A percentile compares a stretch with the other conserved stretches of the same genome.
phyloP scores from a whole-genome alignment of 495 filamentous ascomycete species.

The Chlorociboria aeruginascens region DNA sequence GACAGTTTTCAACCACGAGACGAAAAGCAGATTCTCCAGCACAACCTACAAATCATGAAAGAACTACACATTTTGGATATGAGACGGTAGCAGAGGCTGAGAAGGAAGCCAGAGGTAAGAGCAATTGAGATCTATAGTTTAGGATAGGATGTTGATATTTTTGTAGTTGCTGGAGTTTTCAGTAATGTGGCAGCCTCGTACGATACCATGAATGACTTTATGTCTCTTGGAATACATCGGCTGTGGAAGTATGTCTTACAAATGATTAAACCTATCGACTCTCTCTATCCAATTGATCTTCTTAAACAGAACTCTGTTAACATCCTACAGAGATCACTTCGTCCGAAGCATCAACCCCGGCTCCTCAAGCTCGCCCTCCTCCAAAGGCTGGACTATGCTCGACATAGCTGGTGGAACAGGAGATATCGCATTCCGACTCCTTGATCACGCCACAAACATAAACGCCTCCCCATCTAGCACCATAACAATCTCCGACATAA shows the following conservation, averaged over 20 bases:
- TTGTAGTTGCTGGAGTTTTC: slow-evolving; percentile 75
- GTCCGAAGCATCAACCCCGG: slow-evolving; percentile 87
- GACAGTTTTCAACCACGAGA: slow-evolving; percentile 7
- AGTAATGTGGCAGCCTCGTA: slow-evolving; percentile 81
- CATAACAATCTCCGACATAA: slow-evolving; percentile 91
- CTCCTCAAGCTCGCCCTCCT: slow-evolving; percentile 31
- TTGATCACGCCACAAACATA: slow-evolving; percentile 75
- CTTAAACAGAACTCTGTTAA: neutral
- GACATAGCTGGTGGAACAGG: slow-evolving; percentile 96
- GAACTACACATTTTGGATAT: slow-evolving; percentile 90
- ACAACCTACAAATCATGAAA: slow-evolving; percentile 34
- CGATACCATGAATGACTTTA: slow-evolving; percentile 89
- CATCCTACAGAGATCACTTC: slow-evolving; percentile 60
- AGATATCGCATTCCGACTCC: slow-evolving; percentile 95
- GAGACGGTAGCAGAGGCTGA: slow-evolving; percentile 71
- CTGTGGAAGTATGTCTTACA: slow-evolving; percentile 63
- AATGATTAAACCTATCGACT: no score
- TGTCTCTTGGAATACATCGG: slow-evolving; percentile 94
- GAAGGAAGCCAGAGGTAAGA: slow-evolving; percentile 62
- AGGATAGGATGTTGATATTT: neutral
- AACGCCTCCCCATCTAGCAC: slow-evolving; percentile 66
- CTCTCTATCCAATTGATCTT: neutral
- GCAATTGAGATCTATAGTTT: neutral
- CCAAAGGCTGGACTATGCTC: slow-evolving; percentile 64
- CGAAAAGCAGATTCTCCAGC: slow-evolving; percentile 22